Conservation (phyloP, 2,329 filamentous ascomycete species). For the Aaosphaeria arxii region DNA sequence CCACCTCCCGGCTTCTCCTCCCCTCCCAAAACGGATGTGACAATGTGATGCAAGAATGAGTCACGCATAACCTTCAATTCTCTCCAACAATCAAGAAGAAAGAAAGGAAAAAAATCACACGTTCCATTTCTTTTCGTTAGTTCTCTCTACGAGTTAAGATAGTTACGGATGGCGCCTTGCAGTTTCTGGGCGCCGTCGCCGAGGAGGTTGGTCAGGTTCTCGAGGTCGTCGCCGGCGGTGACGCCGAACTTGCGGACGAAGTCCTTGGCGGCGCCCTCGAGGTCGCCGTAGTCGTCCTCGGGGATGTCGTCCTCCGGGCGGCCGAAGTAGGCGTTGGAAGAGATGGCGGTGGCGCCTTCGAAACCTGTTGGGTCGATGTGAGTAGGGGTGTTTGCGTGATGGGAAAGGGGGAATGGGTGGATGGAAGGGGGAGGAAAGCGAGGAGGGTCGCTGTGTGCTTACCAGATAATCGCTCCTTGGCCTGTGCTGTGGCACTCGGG, state of each 20-base stretch:
- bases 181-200: constrained; percentile 83
- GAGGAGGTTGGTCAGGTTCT: constrained; percentile 78
- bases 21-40: too few species aligned
- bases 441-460: constrained; percentile 1
- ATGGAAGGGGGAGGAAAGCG: too few species aligned
- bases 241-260: constrained; percentile 94
- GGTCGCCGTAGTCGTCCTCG: constrained; percentile 77
- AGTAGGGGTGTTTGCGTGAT: constrained; percentile 4
- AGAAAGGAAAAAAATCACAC: too few species aligned
- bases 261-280: constrained; percentile 92
- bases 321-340: constrained; percentile 96
- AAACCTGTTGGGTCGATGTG: constrained; percentile 57
- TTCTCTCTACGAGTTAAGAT: constrained; percentile 35
- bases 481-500: constrained; percentile 74
- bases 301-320: constrained; percentile 76
- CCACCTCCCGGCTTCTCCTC: too few species aligned
- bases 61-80: too few species aligned
- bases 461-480: constrained; percentile 74
- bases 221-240: constrained; percentile 91
- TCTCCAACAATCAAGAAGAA: too few species aligned
- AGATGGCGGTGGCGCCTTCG: constrained; percentile 88
- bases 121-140: too few species aligned
- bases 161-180: constrained; percentile 56
- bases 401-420: neutral
- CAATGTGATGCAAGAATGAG: too few species aligned